Percentiles rank a stretch among this genome's conserved stretches.
Evolutionary conservation across 148 eudicot species (phyloP).

Genomic region (Vaccinium darrowii): DNA sequence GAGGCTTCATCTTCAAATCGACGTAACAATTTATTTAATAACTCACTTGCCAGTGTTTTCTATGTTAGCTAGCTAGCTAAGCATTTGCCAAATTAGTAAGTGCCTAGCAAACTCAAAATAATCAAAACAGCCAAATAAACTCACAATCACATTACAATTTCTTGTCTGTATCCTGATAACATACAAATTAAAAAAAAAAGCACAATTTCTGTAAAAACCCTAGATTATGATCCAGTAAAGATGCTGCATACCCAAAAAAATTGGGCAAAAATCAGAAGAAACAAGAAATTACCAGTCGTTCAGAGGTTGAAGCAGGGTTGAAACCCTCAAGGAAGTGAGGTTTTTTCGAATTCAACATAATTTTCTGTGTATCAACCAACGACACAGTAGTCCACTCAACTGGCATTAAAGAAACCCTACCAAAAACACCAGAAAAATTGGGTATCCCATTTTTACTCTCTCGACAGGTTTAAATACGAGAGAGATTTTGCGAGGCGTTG

Average conservation of each 20-base stretch:
- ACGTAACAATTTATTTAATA: not conserved
- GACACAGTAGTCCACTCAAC: constrained; percentile 12
- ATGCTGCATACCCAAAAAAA: not conserved
- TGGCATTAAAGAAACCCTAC: constrained; percentile 6
- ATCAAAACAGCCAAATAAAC: not conserved
- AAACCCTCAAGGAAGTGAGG: constrained; percentile 61
- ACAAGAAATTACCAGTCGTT: constrained; percentile 32
- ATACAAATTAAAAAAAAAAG: not conserved
- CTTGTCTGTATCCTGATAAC: not conserved
- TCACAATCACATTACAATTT: not conserved
- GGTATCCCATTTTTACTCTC: not conserved
- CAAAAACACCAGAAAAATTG: not conserved
- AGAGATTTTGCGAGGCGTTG: not conserved
- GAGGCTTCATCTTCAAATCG: not conserved
- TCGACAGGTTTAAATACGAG: not conserved
- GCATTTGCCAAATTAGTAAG: not conserved
- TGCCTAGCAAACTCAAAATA: not conserved
- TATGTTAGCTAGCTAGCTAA: not conserved
- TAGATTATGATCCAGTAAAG: not conserved
- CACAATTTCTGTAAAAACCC: not conserved
- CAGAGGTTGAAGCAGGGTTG: constrained; percentile 48
- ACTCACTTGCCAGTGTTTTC: not conserved
- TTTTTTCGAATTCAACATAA: constrained; percentile 36
- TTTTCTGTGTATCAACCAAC: not conserved
- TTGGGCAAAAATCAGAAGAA: not conserved